Evolutionary conservation across 2,329 filamentous ascomycete genomes (phyloP).

Genomic region (Parafenestella ontariensis): DNA sequence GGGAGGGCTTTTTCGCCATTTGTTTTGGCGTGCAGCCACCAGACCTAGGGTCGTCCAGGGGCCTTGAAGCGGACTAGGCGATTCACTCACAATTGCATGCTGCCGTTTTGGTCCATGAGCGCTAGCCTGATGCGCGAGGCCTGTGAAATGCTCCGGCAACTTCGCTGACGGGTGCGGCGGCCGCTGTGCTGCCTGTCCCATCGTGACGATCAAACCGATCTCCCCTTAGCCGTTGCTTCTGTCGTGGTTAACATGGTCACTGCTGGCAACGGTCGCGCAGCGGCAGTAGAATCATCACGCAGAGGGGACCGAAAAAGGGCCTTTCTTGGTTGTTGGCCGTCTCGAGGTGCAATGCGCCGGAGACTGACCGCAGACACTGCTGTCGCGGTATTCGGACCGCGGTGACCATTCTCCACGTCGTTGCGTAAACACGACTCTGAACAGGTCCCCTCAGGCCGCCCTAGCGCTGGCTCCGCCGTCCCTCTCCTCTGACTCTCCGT

Average conservation of each 20-base stretch:
- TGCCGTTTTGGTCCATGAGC: slow-evolving; percentile 25
- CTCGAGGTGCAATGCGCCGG: slow-evolving; percentile 19
- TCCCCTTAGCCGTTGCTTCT: slow-evolving; percentile 1
- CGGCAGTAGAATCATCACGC: neutral
- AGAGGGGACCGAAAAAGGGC: slow-evolving; percentile 23
- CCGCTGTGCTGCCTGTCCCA: slow-evolving; percentile 18
- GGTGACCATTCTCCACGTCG: slow-evolving; percentile 27
- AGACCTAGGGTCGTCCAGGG: slow-evolving; percentile 13
- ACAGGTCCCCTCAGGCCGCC: slow-evolving; percentile 9
- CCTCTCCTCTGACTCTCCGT: slow-evolving; percentile 25
- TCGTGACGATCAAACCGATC: slow-evolving; percentile 8
- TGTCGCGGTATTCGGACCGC: slow-evolving; percentile 29
- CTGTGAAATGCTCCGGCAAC: slow-evolving; percentile 23
- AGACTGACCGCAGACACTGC: slow-evolving; percentile 19
- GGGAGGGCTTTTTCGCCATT: slow-evolving; percentile 36
- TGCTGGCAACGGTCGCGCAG: slow-evolving; percentile 15
- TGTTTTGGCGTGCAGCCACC: slow-evolving; percentile 35
- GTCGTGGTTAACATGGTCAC: neutral
- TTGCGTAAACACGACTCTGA: slow-evolving; percentile 27
- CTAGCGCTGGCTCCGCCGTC: slow-evolving; percentile 28
- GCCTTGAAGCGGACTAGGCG: slow-evolving; percentile 19
- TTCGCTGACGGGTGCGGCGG: slow-evolving; percentile 27
- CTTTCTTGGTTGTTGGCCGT: slow-evolving; percentile 1
- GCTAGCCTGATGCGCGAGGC: slow-evolving; percentile 27
- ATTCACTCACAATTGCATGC: slow-evolving; percentile 32